Base-by-base conservation (phyloP, 805 yeast genomes). In the Zygoascus bituminiphila region DNA sequence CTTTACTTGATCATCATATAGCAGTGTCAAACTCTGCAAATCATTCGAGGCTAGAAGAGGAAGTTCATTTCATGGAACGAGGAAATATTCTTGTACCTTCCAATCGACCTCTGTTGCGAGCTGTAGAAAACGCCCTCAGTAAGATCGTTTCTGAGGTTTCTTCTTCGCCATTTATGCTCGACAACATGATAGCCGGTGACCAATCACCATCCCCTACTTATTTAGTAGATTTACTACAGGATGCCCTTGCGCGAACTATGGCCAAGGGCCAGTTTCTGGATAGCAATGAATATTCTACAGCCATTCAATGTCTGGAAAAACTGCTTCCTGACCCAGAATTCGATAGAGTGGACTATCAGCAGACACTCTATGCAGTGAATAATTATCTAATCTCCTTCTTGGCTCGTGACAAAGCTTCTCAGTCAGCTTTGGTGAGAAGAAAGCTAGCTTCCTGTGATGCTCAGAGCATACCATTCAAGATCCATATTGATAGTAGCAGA, bases 201-300 rank as follows among this genome's bases (percentile, higher is more conserved):
- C 14, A 9, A 20, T 20, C 26, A 26, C 39, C 31, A 19, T 25
- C 36, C 5, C 47, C 45, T n/a, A 47, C 33, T 4, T 54, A 56
- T 25, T 35, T 54, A n/a, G 14, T 25, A 10, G 42, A 47, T n/a
- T 19, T 57, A 2, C 45, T 57, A 17, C 22, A 47, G 5, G 52
- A 49, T 21, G 50, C 52, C 10, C 31, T 49, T 23, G 43, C 50
- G 9, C 41, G 43, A 22, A 41, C 53, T 21, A 38, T 49, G 21
- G 52, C 56, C 6, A 44, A 46, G 29, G 53, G 52, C 19, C 31
- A 48, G 19, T 54, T 46, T 37, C 26, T 54, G 19, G 54, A 55
- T 40, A 55, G 50, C 7, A 51, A 51, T 22, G 56, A 54, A 33
- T 57, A 44, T 40, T 42, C 54, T 14, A 48, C 23, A 2, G 58